These are phyloP conservation scores for Vicia faba DNA, from an alignment of 306 rosid genomes.

Conservation along the genomic window DNA sequence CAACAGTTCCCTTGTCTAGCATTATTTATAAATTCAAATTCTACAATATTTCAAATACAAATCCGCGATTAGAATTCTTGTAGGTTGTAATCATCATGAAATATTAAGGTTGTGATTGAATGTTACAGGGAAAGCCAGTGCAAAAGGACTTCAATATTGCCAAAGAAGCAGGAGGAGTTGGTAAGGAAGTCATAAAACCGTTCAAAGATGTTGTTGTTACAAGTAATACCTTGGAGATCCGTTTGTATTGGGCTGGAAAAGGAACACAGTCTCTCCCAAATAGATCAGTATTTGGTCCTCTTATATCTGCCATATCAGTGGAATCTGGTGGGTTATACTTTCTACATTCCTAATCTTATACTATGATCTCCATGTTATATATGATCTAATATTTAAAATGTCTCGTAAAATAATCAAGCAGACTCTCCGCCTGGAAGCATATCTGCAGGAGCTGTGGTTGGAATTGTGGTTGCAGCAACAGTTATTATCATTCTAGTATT, in stretches of 20 bases:
- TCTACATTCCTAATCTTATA: not conserved
- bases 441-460: slow-evolving; percentile 37
- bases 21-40: no score
- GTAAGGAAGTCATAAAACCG: not conserved
- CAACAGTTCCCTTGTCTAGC: no score
- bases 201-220: slow-evolving; percentile 25
- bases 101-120: not conserved
- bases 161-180: slow-evolving; percentile 43
- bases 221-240: slow-evolving; percentile 46
- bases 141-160: slow-evolving; percentile 58
- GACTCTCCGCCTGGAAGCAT: slow-evolving; percentile 27
- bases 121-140: slow-evolving; percentile 41
- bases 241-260: slow-evolving; percentile 66
- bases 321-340: slow-evolving; percentile 1
- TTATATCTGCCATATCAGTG: slow-evolving; percentile 59
- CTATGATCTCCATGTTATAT: not conserved
- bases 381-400: not conserved
- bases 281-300: slow-evolving; percentile 64
- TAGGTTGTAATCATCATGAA: not conserved
- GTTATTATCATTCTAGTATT: not conserved
- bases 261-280: slow-evolving; percentile 57
- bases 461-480: slow-evolving; percentile 44
- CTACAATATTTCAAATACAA: no score
- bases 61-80: not conserved
- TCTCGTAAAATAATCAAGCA: not conserved